Base-by-base conservation (phyloP, 1,284 basidiomycete species). In the Boletus semigastroideus region DNA sequence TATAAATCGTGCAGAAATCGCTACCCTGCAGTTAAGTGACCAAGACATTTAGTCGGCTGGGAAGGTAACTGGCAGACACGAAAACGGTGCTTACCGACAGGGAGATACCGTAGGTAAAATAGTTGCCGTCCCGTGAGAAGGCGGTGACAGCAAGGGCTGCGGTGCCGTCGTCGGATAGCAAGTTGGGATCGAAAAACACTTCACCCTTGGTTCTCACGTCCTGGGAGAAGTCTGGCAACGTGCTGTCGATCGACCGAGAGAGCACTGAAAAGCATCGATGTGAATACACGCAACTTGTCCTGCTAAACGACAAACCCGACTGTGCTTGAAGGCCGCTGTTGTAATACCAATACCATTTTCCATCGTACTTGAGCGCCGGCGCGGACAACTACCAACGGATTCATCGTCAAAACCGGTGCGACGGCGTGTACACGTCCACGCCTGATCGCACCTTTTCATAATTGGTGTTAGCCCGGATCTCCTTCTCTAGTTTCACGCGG, bases 181-280 rank as follows among this genome's bases (percentile, higher is more conserved):
- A 64, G 64, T 92, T 92, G 12, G 86, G 80, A 64, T 92, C 87
- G 59, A 92, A 91, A 68, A 88, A 92, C 11, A 91, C 74, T 63
- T 91, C 86, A 38, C 78, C 79, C 9, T 74, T 77, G 31, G 71
- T 63, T 33, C 70, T 73, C 41, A 70, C 67, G 14, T 73, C 72
- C 25, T 74, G 59, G 38, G 76, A 77, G 55, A 83, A 76, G 53
- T 79, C 73, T 13, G 84, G 83, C 34, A 86, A 72, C 13, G 65
- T 70, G 5, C 67, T 69, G 56, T 79, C 77, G 58, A 69, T 80
- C 36, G 84, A 89, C 30, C 90, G 80, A 66, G 86, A 87, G 50
- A 89, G 69, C n/a, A 83, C 82, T 80, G 62, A 60, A 62, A 36
- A 19, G 38, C 37, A 54, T 41, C 16, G 45, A 36, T 10, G 38